Evolutionary conservation across 192 early-diverging fungal genomes (phyloP), one percentile per base, ranked within the genome.

Genomic region (Coemansia sp.): DNA sequence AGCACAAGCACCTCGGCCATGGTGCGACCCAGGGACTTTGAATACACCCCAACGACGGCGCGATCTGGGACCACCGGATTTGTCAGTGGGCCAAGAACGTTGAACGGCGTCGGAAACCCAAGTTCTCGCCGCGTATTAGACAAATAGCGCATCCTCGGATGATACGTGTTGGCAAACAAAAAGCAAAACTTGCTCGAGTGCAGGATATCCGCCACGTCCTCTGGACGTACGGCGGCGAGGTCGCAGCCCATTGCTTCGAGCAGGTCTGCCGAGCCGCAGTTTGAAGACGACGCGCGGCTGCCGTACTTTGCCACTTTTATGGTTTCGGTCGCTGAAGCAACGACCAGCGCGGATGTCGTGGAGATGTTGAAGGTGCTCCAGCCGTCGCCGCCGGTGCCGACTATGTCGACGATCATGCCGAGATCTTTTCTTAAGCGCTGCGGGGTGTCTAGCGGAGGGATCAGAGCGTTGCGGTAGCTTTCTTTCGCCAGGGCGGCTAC

Each of bases 341-440:
- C 90, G 0, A 98, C 90, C 37, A 98, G 85, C 33, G 91, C 85
- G 12, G 92, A 84, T 0, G 96, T 92, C 0, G 96, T 98, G 1
- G 89, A 91, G 13, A 97, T 94, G 65, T 98, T 98, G 67, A 95
- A 98, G 17, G 96, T 98, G 71, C 97, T 84, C 66, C 93, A 91
- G 14, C 95, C 95, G 79, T 98, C 96, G 9, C 96, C 96, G n/a
- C 96, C 96, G 1, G 96, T 98, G 4, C 96, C 96, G 3, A 98
- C 94, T 71, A 96, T 95, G 63, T 98, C 95, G 3, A 87, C 86
- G 8, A 93, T 62, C 23, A 62, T 49, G 21, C 66, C 44, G 78
- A 73, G 25, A 59, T 81, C 43, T 66, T 73, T 21, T 69, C 64
- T 64, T 22, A 12, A 11, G 48, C 77, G 67, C 1, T 61, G 55